Evolutionary conservation across 257 asterid species (phyloP).

Genomic region (Avicennia marina): DNA sequence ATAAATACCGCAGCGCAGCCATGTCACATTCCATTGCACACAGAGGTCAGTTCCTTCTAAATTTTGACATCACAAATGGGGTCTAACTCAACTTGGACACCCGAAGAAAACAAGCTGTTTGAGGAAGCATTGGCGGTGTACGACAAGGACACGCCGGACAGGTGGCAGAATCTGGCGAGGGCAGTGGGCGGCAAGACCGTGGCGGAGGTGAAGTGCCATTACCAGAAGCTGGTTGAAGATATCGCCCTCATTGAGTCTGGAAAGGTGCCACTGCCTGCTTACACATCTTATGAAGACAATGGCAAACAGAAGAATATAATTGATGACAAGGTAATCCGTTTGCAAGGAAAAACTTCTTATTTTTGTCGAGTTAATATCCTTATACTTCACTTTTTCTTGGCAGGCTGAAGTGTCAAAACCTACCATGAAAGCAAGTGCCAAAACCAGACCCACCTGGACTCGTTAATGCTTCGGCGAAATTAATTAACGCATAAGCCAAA

Average conservation of each 20-base stretch:
- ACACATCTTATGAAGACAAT: slow-evolving; percentile 14
- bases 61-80: not conserved
- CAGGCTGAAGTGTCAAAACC: slow-evolving; percentile 43
- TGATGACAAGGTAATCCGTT: slow-evolving; percentile 22
- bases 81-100: slow-evolving; percentile 2
- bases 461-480: not conserved
- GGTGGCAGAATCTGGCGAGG: slow-evolving; percentile 21
- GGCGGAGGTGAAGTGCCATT: slow-evolving; percentile 25
- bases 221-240: slow-evolving; percentile 13
- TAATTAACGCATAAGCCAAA: not conserved
- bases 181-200: slow-evolving; percentile 19
- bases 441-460: not conserved
- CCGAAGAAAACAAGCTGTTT: slow-evolving; percentile 18
- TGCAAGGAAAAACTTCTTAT: no score
- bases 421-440: slow-evolving; percentile 12
- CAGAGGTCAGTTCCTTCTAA: no score
- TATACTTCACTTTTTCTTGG: not conserved
- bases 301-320: slow-evolving; percentile 14
- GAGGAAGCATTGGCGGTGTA: slow-evolving; percentile 22
- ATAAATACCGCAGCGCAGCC: no score
- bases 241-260: not conserved
- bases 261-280: slow-evolving; percentile 9
- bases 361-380: not conserved
- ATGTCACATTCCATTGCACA: no score
- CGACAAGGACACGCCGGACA: slow-evolving; percentile 21